Percentiles rank a stretch among this genome's conserved stretches.
phyloP scores from a whole-genome alignment of 768 basidiomycete species.

The Gyrodon lividus region DNA sequence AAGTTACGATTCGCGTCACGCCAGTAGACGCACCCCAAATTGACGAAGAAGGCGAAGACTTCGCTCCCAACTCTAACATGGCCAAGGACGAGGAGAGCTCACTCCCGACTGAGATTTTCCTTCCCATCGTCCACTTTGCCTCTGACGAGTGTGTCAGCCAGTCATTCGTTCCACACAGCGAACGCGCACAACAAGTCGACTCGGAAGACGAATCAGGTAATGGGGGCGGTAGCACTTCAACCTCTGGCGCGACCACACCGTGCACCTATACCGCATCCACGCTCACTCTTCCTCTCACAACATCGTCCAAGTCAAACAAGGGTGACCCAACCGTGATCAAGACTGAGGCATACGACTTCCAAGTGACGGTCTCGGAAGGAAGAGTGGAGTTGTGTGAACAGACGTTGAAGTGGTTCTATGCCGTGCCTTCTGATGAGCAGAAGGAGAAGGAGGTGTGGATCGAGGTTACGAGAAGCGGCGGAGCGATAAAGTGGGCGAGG shows the following conservation, averaged over 20 bases:
- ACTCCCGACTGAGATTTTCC: conserved; percentile 83
- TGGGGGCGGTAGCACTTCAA: neutral
- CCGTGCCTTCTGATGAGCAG: conserved; percentile 27
- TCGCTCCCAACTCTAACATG: neutral
- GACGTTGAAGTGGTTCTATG: conserved; percentile 51
- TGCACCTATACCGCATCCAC: conserved; percentile 14
- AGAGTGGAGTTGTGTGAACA: conserved; percentile 48
- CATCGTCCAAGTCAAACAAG: neutral
- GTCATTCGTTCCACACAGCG: conserved; percentile 9
- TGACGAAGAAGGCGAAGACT: neutral
- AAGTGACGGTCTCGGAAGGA: conserved; percentile 47
- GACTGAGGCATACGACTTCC: conserved; percentile 36
- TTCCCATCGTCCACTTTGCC: conserved; percentile 90
- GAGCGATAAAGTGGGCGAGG: conserved; percentile 34
- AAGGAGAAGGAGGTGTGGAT: conserved; percentile 36
- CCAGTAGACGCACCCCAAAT: conserved; percentile 48
- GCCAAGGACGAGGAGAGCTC: conserved; percentile 26
- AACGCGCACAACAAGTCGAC: neutral
- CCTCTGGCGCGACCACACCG: conserved; percentile 4
- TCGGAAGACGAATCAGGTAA: neutral
- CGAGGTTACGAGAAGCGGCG: conserved; percentile 41
- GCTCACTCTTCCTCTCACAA: conserved; percentile 8
- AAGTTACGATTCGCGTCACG: conserved; percentile 61
- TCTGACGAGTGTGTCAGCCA: conserved; percentile 35
- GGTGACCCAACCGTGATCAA: conserved; percentile 5